Evolutionary conservation across 192 early-diverging fungal genomes (phyloP).

Genomic region (Chytriomyces confervae): DNA sequence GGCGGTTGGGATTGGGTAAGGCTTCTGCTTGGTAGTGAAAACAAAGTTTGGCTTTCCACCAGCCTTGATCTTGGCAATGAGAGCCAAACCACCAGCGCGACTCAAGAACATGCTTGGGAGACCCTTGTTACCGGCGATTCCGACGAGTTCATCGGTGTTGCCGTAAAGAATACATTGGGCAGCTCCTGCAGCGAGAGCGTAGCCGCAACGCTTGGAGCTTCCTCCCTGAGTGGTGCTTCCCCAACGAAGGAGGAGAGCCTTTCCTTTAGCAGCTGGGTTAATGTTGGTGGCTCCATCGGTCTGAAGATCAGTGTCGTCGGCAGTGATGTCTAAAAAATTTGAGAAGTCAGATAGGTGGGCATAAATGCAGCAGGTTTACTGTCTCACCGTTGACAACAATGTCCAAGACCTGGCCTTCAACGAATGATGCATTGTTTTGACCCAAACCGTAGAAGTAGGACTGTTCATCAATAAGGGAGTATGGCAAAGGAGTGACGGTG

Average conservation of each 20-base stretch:
- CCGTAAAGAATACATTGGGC: conserved; percentile 44
- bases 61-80: conserved; percentile 38
- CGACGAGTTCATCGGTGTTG: conserved; percentile 19
- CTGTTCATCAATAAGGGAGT: not conserved
- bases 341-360: not conserved
- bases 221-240: conserved; percentile 25
- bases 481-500: not conserved
- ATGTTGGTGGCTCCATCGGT: conserved; percentile 31
- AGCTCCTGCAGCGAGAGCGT: conserved; percentile 35
- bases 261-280: conserved; percentile 34
- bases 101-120: conserved; percentile 31
- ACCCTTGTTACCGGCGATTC: conserved; percentile 20
- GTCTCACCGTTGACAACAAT: conserved; percentile 31
- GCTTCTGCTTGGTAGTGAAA: conserved; percentile 55
- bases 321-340: conserved; percentile 20
- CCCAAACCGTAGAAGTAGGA: not conserved
- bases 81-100: conserved; percentile 7
- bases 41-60: conserved; percentile 41
- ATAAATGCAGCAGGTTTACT: not conserved
- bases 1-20: conserved; percentile 53
- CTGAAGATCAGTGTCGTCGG: conserved; percentile 30
- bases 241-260: conserved; percentile 41
- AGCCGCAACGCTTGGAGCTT: conserved; percentile 29
- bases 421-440: not conserved
- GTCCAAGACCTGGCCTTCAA: conserved; percentile 9